Base-by-base conservation (phyloP, 768 basidiomycete genomes). In the Leccinum broughii region DNA sequence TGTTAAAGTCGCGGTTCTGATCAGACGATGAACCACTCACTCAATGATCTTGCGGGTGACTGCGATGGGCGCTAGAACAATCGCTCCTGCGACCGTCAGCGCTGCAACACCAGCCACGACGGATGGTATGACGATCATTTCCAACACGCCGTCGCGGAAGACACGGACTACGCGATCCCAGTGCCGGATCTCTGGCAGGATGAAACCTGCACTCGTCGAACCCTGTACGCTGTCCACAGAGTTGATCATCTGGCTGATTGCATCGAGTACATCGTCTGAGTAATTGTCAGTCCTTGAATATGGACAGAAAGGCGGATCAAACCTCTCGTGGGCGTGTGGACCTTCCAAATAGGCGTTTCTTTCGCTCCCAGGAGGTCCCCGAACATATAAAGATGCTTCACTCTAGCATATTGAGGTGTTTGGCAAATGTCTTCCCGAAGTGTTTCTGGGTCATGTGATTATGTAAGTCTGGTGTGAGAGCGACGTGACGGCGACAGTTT, bases 381-480 rank as follows among this genome's bases (percentile, higher is more conserved):
- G 8, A 61, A 64, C 26, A 64, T 28, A n/a, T 62, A 60, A 24
- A 67, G 62, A 32, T 68, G 66, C 14, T 59, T 68, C 13, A 68
- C 46, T 30, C 59, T 63, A 7, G 59, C 20, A 41, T 65, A 68
- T 30, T 59, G 56, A 28, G 41, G 15, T 6, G 52, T 58, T 30
- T 61, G 63, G 20, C 66, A 66, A 48, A 68, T 63, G 3, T 51
- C 64, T 26, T 68, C 57, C 20, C 67, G 67, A 13, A 68, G 58
- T 30, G 48, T 60, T 58, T 68, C 67, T 68, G 49, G 8, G 4
- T 22, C 2, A 50, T 52, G 5, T 28, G 4, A 20, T 62, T 15
- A 13, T 5, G 5, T 13, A 48, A 26, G 35, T 51, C 22, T 10
- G 5, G 10, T 3, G 15, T 53, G 8, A 39, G 37, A 37, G 24